Percentiles rank a stretch among this genome's conserved stretches.
phyloP scores from a whole-genome alignment of 164 flowering plant species.

The Berberis vulgaris region DNA sequence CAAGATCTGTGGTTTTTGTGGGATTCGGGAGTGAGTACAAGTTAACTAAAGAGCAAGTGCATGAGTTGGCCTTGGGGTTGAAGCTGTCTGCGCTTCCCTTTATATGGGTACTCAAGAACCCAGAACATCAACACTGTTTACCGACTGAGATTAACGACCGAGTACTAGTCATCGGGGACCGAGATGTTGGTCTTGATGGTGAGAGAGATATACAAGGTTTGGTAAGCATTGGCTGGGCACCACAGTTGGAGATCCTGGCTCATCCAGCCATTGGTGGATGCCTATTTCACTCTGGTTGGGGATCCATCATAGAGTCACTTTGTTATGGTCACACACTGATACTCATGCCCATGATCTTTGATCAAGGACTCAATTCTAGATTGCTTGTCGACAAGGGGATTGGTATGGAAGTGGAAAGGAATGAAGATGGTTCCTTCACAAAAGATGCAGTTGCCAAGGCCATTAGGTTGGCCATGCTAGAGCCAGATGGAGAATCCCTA shows the following conservation, averaged over 20 bases:
- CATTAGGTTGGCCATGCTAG: constrained; percentile 27
- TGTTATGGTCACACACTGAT: constrained; percentile 16
- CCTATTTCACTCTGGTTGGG: constrained; percentile 35
- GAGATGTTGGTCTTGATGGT: background rate
- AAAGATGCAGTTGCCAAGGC: constrained; percentile 22
- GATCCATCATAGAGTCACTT: constrained; percentile 25
- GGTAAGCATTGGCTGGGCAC: constrained; percentile 30
- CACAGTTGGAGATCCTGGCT: constrained; percentile 24
- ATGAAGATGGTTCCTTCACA: constrained; percentile 30
- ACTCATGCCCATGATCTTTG: constrained; percentile 19
- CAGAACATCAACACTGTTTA: constrained; percentile 2
- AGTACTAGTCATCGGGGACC: constrained; percentile 12
- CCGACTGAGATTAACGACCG: background rate
- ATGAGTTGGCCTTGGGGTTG: constrained; percentile 27
- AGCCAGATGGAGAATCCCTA: constrained; percentile 18
- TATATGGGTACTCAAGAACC: constrained; percentile 28
- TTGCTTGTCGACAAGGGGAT: constrained; percentile 28
- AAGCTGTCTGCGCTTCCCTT: constrained; percentile 25
- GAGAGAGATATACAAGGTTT: constrained; percentile 7
- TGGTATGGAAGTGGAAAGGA: constrained; percentile 32
- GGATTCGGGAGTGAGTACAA: constrained; percentile 37
- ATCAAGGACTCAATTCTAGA: constrained; percentile 24
- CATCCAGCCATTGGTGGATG: constrained; percentile 32
- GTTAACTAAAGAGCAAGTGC: constrained; percentile 17
- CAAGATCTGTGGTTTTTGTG: constrained; percentile 23